Base-by-base conservation (phyloP, 208 protist species). In the Herpetomonas muscarum region DNA sequence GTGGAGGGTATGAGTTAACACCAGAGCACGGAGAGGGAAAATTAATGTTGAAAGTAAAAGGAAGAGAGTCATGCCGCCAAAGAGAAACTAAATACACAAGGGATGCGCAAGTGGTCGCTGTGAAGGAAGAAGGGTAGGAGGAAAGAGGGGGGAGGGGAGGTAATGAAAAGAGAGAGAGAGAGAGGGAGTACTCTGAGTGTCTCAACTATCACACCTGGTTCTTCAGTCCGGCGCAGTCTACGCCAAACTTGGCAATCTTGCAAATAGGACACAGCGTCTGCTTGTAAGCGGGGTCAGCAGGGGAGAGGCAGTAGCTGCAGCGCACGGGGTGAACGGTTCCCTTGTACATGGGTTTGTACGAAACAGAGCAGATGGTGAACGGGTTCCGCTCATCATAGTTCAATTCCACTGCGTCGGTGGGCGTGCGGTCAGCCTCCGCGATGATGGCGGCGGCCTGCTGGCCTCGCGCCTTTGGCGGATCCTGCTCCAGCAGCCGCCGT, bases 321-420 rank as follows among this genome's bases (percentile, higher is more conserved):
- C 74, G 58, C 45, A 98, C 46, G 1, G 66, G 61, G 25, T 76
- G 74, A 44, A 73, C 63, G 17, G 71, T 79, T 24, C 76, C 87
- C 63, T 67, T 70, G 71, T 96, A 97, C 41, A 96, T 85, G 25
- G 91, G 89, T 47, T 67, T 80, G 58, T 79, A 70, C 2, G 74
- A 75, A 29, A 74, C 71, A 46, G 63, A 75, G 78, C 96, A 98
- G 39, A 98, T 55, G 7, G 82, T 76, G 67, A 99, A 99, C 17
- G 97, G 97, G 72, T 99, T 99, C 56, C 90, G 86, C 58, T 97
- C 92, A 64, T 99, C 93, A 64, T 99, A 99, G 37, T 98, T 75
- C 37, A 99, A 26, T 17, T 59, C 5, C 19, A 84, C 29, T n/a
- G 76, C 70, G 68, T 98, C 79, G 3, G 54, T 84, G 21, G 80